Conservation (phyloP, 495 filamentous ascomycete species). For the Penicillium lividum region DNA sequence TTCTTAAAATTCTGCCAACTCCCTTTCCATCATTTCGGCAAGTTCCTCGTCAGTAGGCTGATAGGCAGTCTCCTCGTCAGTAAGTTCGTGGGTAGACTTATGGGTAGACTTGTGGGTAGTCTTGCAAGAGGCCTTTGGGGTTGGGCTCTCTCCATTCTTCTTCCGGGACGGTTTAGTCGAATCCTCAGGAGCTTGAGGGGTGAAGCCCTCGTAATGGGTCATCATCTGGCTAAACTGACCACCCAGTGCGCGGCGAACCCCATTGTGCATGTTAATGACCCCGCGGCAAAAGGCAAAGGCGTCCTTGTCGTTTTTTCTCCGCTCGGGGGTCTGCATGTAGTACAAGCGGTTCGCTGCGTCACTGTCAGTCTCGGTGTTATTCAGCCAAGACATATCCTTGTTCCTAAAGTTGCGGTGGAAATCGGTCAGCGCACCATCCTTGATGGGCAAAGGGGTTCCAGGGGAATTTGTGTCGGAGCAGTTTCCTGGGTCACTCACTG, state of each 20-base stretch:
- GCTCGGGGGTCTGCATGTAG: conserved; percentile 3
- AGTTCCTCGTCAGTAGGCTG: not conserved
- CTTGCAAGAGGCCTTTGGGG: not conserved
- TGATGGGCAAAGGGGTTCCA: not conserved
- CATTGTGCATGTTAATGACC: not conserved
- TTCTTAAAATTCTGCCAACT: not conserved
- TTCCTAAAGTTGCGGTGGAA: conserved; percentile 4
- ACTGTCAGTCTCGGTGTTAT: not conserved
- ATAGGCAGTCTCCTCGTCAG: not conserved
- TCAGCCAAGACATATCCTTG: conserved; percentile 11
- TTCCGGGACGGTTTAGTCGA: too few species aligned
- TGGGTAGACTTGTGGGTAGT: too few species aligned
- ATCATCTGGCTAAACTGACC: not conserved
- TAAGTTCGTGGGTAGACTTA: too few species aligned
- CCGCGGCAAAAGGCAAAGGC: not conserved
- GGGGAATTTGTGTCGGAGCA: not conserved
- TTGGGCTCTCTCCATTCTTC: not conserved
- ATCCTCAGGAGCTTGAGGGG: too few species aligned
- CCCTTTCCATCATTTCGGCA: conserved; percentile 3
- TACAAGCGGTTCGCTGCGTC: not conserved
- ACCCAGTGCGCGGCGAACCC: conserved; percentile 2
- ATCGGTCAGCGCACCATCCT: not conserved
- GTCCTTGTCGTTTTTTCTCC: not conserved
- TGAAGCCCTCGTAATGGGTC: not conserved
- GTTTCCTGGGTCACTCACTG: conserved; percentile 14